Base-by-base conservation (phyloP, 306 rosid species). In the Oxytropis ochrocephala region DNA sequence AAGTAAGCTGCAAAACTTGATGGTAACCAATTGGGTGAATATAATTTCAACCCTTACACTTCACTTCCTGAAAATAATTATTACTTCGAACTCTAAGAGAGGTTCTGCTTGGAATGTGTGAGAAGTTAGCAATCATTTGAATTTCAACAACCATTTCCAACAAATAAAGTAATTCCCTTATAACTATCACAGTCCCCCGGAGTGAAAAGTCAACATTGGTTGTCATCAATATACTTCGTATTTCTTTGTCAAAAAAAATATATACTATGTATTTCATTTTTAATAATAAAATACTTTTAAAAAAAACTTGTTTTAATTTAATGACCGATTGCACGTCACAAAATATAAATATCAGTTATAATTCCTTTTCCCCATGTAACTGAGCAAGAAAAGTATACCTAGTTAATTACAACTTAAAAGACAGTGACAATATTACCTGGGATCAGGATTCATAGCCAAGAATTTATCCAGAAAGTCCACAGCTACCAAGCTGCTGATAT, bases 401-500 rank as follows among this genome's bases (percentile, higher is more conserved):
- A 2, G 14, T 29, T 83, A 65, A 53, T 66, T 16, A 51, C 27
- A 71, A 57, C 42, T 19, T 24, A n/a, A 21, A 75, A 63, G 21
- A 74, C 74, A 51, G 64, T 43, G 48, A 64, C 39, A 68, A 56
- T 3, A 11, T n/a, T 91, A 91, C 97, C 95, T 84, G 75, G 80
- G 66, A 71, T 88, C 81, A 43, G 97, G 95, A 79, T 83, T 85
- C 95, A 91, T 91, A 35, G 86, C 80, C 57, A 91, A 86, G 82
- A 87, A 94, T 68, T 77, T 91, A 29, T 89, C 96, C 75, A 94
- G 85, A 70, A 87, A 86, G 35, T 79, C 91, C 54, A 87, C 88
- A 75, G 92, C 99, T 84, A 88, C 95, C 75, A 64, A 57, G 89
- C 97, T 87, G 66, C 85, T 85, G 36, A 91, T 64, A 79, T 80